These are phyloP conservation scores for Stachybotrys chlorohalonatus DNA, from an alignment of 2,329 filamentous ascomycete genomes.

Conservation along the genomic window DNA sequence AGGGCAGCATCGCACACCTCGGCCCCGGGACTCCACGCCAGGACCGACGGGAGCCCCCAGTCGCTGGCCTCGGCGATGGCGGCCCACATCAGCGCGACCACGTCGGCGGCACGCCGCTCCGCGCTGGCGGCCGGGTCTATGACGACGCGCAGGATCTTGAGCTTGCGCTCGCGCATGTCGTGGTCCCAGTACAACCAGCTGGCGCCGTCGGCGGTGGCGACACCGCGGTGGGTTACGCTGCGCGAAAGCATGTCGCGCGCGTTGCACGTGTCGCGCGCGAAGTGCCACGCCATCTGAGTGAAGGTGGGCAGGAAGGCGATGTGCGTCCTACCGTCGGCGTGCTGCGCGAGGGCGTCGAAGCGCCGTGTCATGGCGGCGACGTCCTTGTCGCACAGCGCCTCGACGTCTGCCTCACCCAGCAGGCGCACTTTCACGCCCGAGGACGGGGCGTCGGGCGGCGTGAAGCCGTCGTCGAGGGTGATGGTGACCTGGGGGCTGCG, in stretches of 20 bases:
- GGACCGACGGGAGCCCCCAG: not conserved
- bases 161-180: not conserved
- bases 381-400: not conserved
- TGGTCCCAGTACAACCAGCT: not conserved
- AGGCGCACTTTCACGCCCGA: not conserved
- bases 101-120: not conserved
- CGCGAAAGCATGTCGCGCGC: not conserved
- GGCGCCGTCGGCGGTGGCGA: not conserved
- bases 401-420: not conserved
- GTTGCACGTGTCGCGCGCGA: not conserved
- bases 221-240: not conserved
- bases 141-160: constrained; percentile 1
- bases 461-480: not conserved
- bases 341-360: not conserved
- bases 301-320: not conserved
- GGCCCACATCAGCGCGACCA: not conserved
- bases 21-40: not conserved
- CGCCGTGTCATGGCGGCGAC: not conserved
- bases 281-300: not conserved
- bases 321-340: not conserved
- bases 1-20: not conserved
- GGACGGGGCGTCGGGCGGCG: not conserved
- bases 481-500: not conserved
- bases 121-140: not conserved
- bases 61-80: not conserved